Conservation (phyloP, 2,329 filamentous ascomycete genomes). For the Aspergillus proliferans region DNA sequence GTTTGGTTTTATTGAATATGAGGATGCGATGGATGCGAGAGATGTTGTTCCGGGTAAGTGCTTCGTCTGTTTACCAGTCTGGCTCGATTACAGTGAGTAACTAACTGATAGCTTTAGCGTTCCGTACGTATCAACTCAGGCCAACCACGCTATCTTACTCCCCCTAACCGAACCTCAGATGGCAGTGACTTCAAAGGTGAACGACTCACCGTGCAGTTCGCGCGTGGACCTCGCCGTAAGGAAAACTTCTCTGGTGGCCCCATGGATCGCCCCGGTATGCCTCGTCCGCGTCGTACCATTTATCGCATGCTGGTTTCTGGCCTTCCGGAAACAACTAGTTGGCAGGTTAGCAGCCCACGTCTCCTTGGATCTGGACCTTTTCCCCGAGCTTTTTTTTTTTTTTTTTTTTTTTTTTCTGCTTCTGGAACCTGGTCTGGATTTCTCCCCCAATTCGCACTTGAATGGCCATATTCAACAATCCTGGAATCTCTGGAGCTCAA, state of each 20-base stretch:
- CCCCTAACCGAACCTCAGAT: conserved; percentile 53
- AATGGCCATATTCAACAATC: not conserved
- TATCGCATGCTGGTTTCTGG: conserved; percentile 97
- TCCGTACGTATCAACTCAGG: conserved; percentile 55
- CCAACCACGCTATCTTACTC: conserved; percentile 43
- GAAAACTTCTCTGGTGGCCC: conserved; percentile 55
- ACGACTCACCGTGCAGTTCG: conserved; percentile 95
- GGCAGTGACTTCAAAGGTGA: conserved; percentile 98
- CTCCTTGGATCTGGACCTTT: conserved; percentile 13
- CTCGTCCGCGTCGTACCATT: conserved; percentile 85
- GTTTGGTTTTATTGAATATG: conserved; percentile 99
- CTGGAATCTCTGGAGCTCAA: not conserved
- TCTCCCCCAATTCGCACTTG: not conserved
- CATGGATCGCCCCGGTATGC: conserved; percentile 57
- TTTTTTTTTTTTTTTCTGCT: conserved; percentile 14
- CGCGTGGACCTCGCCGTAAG: conserved; percentile 71
- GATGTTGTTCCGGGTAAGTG: conserved; percentile 93
- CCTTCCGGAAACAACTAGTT: conserved; percentile 92
- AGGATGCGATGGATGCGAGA: conserved; percentile 94
- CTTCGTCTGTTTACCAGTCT: conserved; percentile 8
- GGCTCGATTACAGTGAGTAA: conserved; percentile 10
- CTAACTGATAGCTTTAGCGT: conserved; percentile 39
- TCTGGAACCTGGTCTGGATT: not conserved
- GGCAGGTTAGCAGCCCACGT: conserved; percentile 81
- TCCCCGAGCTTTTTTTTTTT: conserved; percentile 15